Percentiles rank a stretch among this genome's conserved stretches.
phyloP scores from a whole-genome alignment of 495 filamentous ascomycete species.

The Annulohypoxylon stygium region DNA sequence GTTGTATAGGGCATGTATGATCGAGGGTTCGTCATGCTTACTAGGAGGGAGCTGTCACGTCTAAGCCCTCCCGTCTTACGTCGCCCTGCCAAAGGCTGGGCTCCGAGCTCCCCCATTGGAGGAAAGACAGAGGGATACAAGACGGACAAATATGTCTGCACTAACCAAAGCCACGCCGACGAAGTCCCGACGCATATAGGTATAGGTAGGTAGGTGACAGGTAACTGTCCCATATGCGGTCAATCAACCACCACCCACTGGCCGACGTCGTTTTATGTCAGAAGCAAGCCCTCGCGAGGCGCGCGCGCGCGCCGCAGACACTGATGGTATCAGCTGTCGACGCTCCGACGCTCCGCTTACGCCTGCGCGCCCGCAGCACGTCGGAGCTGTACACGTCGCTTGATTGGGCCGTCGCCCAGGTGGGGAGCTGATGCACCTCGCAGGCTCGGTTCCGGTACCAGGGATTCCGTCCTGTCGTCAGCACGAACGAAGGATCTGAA shows the following conservation, averaged over 20 bases:
- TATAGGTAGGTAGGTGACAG: no score
- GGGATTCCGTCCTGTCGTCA: slow-evolving; percentile 24
- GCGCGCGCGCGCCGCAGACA: background rate
- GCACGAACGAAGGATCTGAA: slow-evolving; percentile 31
- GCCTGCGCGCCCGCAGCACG: slow-evolving; percentile 8
- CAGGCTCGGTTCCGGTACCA: slow-evolving; percentile 18
- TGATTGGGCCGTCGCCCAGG: background rate
- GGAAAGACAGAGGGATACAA: background rate
- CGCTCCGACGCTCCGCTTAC: slow-evolving; percentile 32
- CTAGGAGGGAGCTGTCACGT: slow-evolving; percentile 2
- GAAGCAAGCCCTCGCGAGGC: background rate
- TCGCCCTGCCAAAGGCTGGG: slow-evolving; percentile 14
- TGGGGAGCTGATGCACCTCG: background rate
- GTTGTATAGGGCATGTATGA: background rate
- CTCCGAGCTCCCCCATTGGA: slow-evolving; percentile 18
- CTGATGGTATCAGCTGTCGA: slow-evolving; percentile 15
- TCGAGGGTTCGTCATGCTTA: slow-evolving; percentile 17
- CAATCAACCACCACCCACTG: background rate
- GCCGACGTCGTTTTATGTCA: slow-evolving; percentile 22
- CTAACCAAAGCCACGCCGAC: slow-evolving; percentile 40
- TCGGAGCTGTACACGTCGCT: background rate
- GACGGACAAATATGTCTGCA: background rate
- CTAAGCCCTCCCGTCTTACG: slow-evolving; percentile 46
- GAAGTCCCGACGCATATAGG: slow-evolving; percentile 28
- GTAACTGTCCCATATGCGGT: background rate